These are phyloP conservation scores for Stentor roeselii DNA, from an alignment of 73 alveolate genomes.

Conservation along the genomic window DNA sequence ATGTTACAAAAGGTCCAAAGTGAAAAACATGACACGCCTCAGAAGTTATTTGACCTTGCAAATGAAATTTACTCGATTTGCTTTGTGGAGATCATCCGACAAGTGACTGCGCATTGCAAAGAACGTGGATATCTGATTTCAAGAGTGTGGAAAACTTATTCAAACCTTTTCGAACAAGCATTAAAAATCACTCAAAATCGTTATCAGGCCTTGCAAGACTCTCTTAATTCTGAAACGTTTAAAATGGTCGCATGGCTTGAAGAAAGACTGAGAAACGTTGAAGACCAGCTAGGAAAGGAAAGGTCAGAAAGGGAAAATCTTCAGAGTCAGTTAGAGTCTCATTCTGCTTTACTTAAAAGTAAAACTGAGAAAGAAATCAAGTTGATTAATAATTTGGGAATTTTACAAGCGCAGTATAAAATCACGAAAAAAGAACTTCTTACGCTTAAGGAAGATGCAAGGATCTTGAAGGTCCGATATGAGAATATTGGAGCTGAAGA, in stretches of 20 bases:
- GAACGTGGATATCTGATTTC: not conserved
- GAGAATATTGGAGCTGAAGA: constrained; percentile 7
- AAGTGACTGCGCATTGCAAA: constrained; percentile 1
- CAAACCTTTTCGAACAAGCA: not conserved
- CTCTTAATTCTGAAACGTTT: not conserved
- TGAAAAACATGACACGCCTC: constrained; percentile 5
- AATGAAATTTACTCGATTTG: not conserved
- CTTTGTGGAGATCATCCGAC: not conserved
- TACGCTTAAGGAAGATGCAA: not conserved
- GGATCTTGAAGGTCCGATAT: not conserved
- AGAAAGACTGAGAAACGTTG: no score
- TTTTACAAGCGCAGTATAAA: constrained; percentile 11
- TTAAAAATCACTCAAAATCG: not conserved
- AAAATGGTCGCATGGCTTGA: not conserved
- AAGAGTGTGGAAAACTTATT: constrained; percentile 19
- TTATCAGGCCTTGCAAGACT: not conserved
- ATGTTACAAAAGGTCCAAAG: not conserved
- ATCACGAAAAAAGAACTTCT: constrained; percentile 9
- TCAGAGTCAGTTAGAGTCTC: not conserved
- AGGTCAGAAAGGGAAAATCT: no score
- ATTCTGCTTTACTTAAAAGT: not conserved
- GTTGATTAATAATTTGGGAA: not conserved
- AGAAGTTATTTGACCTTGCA: not conserved
- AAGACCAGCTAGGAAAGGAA: no score
- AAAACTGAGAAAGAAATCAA: not conserved